These are phyloP conservation scores for Salix brachista DNA, from an alignment of 345 rosid genomes.

Conservation along the genomic window DNA sequence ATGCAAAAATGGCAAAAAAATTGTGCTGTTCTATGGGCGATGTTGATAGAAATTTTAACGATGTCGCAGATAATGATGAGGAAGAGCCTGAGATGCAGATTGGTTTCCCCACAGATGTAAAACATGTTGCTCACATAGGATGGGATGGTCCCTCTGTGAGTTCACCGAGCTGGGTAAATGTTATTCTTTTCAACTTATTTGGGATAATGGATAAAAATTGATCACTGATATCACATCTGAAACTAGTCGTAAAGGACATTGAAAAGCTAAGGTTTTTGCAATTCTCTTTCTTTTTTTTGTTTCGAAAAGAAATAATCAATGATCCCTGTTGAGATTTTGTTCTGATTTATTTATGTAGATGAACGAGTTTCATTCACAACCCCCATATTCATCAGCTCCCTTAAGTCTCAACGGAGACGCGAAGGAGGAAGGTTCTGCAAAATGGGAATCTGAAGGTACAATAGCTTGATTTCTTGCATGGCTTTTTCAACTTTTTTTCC, in stretches of 20 bases:
- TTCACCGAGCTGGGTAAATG: slow-evolving; percentile 24
- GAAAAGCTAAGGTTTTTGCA: neutral
- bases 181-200: neutral
- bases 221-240: neutral
- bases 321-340: neutral
- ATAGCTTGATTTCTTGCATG: neutral
- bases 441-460: slow-evolving; percentile 53
- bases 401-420: slow-evolving; percentile 19
- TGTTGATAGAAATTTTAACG: neutral
- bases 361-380: slow-evolving; percentile 49
- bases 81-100: slow-evolving; percentile 78
- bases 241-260: neutral
- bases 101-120: slow-evolving; percentile 86
- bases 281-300: neutral
- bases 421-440: slow-evolving; percentile 29
- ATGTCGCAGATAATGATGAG: slow-evolving; percentile 50
- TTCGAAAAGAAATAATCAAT: neutral
- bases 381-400: slow-evolving; percentile 30
- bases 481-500: neutral
- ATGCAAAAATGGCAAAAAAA: neutral
- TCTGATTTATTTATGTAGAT: slow-evolving; percentile 37
- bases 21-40: neutral
- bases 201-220: neutral
- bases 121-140: slow-evolving; percentile 93
- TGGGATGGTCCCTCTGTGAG: slow-evolving; percentile 46